A percentile compares a stretch with the other conserved stretches of the same genome.
Evolutionary conservation across 345 rosid genomes (phyloP).

Genomic region (Eucalyptus polyanthemos): DNA sequence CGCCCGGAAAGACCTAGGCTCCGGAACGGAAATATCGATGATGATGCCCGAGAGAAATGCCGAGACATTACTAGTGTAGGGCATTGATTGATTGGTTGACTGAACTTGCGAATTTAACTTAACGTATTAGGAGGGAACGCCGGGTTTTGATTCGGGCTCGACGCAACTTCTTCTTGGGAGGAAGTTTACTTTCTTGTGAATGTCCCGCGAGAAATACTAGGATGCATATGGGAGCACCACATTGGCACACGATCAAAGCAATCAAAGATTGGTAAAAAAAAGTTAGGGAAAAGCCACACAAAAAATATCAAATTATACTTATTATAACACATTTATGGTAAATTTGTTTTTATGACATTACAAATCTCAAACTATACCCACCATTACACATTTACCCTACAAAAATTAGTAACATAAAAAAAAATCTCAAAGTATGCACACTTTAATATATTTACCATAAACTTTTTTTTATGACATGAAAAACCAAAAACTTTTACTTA

Average conservation of each 20-base stretch:
- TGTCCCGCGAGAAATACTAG: neutral
- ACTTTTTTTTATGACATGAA: no score
- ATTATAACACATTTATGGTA: no score
- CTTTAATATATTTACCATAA: no score
- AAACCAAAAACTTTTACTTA: fast-evolving
- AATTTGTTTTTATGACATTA: no score
- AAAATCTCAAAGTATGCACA: no score
- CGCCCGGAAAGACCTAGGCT: neutral
- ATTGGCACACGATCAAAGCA: neutral
- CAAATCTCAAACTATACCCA: neutral
- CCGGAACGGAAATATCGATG: neutral
- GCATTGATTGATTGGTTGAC: neutral
- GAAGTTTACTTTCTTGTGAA: neutral
- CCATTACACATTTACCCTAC: no score
- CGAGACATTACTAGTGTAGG: no score
- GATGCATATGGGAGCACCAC: neutral
- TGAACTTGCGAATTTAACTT: neutral
- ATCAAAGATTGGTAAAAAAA: neutral
- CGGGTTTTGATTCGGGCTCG: neutral
- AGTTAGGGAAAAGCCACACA: neutral
- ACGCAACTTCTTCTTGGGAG: neutral
- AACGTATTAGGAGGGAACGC: neutral
- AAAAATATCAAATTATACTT: no score
- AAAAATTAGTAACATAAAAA: no score
- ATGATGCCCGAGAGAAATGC: no score